Evolutionary conservation across 2,329 filamentous ascomycete genomes (phyloP).

Genomic region (Exophiala spinifera): DNA sequence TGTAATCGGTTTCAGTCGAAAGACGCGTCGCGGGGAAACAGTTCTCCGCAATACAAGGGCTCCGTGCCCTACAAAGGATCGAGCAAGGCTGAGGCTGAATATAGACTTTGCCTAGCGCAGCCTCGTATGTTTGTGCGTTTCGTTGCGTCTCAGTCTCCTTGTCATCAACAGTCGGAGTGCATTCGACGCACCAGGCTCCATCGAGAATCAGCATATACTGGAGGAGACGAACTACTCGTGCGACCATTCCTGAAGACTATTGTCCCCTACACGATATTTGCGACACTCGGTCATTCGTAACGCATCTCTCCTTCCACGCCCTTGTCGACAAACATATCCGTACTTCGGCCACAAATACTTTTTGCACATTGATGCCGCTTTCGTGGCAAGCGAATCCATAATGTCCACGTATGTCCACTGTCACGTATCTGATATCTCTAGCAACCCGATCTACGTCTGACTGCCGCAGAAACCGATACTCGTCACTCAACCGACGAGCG

Average conservation of each 20-base stretch:
- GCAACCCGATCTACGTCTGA: too few species aligned
- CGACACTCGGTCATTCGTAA: background rate
- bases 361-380: background rate
- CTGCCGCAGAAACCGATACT: constrained; percentile 45
- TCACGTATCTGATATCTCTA: too few species aligned
- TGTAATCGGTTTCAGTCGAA: background rate
- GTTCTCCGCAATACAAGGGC: background rate
- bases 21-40: constrained; percentile 6
- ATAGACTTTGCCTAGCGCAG: background rate
- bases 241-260: background rate
- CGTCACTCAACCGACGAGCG: constrained; percentile 62
- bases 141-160: too few species aligned
- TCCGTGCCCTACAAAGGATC: background rate
- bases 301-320: too few species aligned
- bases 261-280: background rate
- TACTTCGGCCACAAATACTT: too few species aligned
- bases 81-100: background rate
- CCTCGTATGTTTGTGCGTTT: background rate
- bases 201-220: background rate
- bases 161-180: too few species aligned
- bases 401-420: constrained; percentile 24
- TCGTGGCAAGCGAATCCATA: constrained; percentile 2
- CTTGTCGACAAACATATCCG: background rate
- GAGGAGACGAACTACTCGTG: too few species aligned
- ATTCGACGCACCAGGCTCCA: background rate